phyloP scores from a whole-genome alignment of 345 rosid species.

The Brassica napus region Da-Ae NC_063445.1:3979501-3980000 shows the following conservation, averaged over 20 bases:
- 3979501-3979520: conserved; percentile 53
- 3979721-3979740: conserved; percentile 67
- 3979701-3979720: conserved; percentile 86
- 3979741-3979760: conserved; percentile 57
- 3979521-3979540: conserved; percentile 53
- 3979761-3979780: conserved; percentile 68
- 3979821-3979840: conserved; percentile 79
- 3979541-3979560: conserved; percentile 77
- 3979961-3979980: conserved; percentile 46
- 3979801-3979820: conserved; percentile 72
- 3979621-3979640: conserved; percentile 63
- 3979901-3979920: conserved; percentile 59
- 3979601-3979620: conserved; percentile 65
- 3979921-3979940: background rate
- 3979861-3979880: conserved; percentile 58
- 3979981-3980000: conserved; percentile 52
- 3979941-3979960: conserved; percentile 24
- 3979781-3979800: conserved; percentile 66
- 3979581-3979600: conserved; percentile 42
- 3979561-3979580: conserved; percentile 53
- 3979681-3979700: conserved; percentile 69
- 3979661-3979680: conserved; percentile 90
- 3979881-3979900: conserved; percentile 59
- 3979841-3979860: conserved; percentile 57
- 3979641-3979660: conserved; percentile 60